These are phyloP conservation scores for Sphaerostilbella broomeana DNA, from an alignment of 2,329 filamentous ascomycete genomes.

Conservation along the genomic window DNA sequence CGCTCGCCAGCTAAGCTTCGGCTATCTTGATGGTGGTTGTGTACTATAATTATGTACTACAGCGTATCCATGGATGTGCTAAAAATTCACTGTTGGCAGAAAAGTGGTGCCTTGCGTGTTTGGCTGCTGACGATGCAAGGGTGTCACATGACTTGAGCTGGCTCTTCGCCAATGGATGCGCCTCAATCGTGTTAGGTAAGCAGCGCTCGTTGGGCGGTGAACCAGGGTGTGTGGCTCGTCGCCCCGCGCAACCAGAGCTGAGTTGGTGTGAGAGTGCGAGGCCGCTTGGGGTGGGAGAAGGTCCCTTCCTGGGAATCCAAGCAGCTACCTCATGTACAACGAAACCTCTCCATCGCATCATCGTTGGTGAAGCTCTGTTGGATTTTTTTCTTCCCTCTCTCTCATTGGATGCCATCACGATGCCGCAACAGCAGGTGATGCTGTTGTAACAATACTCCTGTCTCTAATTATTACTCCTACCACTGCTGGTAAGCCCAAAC, in stretches of 20 bases:
- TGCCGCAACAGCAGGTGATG: not conserved
- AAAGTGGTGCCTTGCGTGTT: slow-evolving; percentile 2
- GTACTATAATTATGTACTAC: no score
- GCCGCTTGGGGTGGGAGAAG: not conserved
- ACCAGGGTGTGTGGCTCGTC: slow-evolving; percentile 13
- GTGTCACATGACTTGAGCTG: slow-evolving; percentile 10
- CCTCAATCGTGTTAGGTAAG: not conserved
- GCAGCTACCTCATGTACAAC: not conserved
- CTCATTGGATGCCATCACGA: not conserved
- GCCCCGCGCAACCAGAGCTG: slow-evolving; percentile 18
- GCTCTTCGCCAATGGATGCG: not conserved
- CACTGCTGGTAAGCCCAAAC: no score
- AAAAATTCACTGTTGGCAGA: slow-evolving; percentile 8
- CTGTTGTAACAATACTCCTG: not conserved
- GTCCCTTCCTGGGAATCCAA: not conserved
- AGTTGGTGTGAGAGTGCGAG: not conserved
- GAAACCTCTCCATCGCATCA: not conserved
- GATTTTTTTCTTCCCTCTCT: not conserved
- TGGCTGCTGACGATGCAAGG: slow-evolving; percentile 11
- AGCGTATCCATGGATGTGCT: not conserved
- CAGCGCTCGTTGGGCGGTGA: not conserved
- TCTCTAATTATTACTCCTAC: no score
- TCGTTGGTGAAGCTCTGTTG: not conserved
- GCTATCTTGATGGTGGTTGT: no score
- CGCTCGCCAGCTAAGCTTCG: no score